Conservation (phyloP, 2,329 filamentous ascomycete species). For the Graphilbum fragrans region DNA sequence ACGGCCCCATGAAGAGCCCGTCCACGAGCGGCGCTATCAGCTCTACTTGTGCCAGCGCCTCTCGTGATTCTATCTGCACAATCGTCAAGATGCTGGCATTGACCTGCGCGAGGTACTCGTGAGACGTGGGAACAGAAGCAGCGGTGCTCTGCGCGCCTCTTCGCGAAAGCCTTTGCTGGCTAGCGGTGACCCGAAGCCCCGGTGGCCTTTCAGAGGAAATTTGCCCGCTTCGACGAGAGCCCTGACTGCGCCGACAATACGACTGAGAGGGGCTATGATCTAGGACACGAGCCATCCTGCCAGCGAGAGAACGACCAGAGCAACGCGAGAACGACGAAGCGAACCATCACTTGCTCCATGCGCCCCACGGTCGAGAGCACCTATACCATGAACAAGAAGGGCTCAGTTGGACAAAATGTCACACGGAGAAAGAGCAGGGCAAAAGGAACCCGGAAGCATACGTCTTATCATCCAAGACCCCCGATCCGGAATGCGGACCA, state of each 20-base stretch:
- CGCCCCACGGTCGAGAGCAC: slow-evolving; percentile 45
- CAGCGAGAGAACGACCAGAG: background rate
- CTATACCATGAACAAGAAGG: slow-evolving; percentile 16
- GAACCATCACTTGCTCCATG: slow-evolving; percentile 34
- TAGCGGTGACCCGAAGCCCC: slow-evolving; percentile 45
- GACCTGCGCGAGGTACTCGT: slow-evolving; percentile 43
- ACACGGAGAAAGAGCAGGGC: background rate
- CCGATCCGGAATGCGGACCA: slow-evolving; percentile 45
- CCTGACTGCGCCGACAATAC: slow-evolving; percentile 38
- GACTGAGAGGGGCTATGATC: slow-evolving; percentile 41
- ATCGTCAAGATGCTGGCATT: slow-evolving; percentile 48
- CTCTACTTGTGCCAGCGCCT: slow-evolving; percentile 47
- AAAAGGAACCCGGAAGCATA: slow-evolving; percentile 11
- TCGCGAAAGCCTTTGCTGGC: slow-evolving; percentile 32
- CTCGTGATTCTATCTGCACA: slow-evolving; percentile 56
- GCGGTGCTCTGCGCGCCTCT: background rate
- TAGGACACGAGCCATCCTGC: slow-evolving; percentile 8
- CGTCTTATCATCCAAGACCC: slow-evolving; percentile 45
- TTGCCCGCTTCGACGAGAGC: slow-evolving; percentile 38
- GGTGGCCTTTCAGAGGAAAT: slow-evolving; percentile 40
- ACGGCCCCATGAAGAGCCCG: slow-evolving; percentile 53
- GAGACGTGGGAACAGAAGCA: slow-evolving; percentile 31
- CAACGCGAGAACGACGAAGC: background rate
- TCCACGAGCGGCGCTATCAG: slow-evolving; percentile 53
- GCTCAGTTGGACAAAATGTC: too few relatives aligned